A percentile compares a stretch with the other conserved stretches of the same genome.
These are phyloP conservation scores for Scytalidium lignicola DNA, from an alignment of 2,329 filamentous ascomycete species.

Conservation along the genomic window DNA sequence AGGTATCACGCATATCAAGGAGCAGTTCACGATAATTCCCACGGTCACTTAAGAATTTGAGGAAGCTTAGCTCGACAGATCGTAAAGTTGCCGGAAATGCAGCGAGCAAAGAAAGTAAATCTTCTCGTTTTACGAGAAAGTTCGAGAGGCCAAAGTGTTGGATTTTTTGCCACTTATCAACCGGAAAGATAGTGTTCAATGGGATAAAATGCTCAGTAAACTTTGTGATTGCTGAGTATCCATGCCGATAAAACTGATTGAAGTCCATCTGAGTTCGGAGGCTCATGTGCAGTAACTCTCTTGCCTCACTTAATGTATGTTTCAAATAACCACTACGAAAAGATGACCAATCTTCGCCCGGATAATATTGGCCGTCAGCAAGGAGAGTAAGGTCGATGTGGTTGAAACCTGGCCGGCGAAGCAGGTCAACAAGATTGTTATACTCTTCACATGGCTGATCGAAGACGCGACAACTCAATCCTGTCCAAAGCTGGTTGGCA, in stretches of 20 bases:
- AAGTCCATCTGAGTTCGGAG: slow-evolving; percentile 11
- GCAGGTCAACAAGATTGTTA: slow-evolving; percentile 16
- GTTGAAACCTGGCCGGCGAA: slow-evolving; percentile 22
- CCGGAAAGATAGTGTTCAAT: slow-evolving; percentile 25
- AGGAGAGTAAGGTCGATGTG: slow-evolving; percentile 24
- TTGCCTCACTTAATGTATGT: slow-evolving; percentile 12
- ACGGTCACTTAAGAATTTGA: slow-evolving; percentile 18
- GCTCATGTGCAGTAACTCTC: slow-evolving; percentile 19
- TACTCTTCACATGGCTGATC: slow-evolving; percentile 19
- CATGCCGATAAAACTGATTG: not conserved
- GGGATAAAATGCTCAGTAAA: slow-evolving; percentile 11
- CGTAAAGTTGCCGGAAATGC: slow-evolving; percentile 23
- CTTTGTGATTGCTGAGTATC: not conserved
- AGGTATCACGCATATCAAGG: slow-evolving; percentile 14
- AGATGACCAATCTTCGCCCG: slow-evolving; percentile 2
- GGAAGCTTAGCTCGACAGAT: slow-evolving; percentile 30
- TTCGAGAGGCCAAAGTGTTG: slow-evolving; percentile 27
- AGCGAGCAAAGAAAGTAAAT: slow-evolving; percentile 25
- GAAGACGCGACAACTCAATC: slow-evolving; percentile 29
- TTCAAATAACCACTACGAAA: slow-evolving; percentile 15
- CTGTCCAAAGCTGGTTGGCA: slow-evolving; percentile 22
- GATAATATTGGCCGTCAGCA: slow-evolving; percentile 6
- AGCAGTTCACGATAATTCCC: slow-evolving; percentile 15
- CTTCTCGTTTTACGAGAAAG: slow-evolving; percentile 20
- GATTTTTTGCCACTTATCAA: slow-evolving; percentile 24